phyloP scores from a whole-genome alignment of 2,329 filamentous ascomycete genomes.

The Trichoderma endophyticum region DNA sequence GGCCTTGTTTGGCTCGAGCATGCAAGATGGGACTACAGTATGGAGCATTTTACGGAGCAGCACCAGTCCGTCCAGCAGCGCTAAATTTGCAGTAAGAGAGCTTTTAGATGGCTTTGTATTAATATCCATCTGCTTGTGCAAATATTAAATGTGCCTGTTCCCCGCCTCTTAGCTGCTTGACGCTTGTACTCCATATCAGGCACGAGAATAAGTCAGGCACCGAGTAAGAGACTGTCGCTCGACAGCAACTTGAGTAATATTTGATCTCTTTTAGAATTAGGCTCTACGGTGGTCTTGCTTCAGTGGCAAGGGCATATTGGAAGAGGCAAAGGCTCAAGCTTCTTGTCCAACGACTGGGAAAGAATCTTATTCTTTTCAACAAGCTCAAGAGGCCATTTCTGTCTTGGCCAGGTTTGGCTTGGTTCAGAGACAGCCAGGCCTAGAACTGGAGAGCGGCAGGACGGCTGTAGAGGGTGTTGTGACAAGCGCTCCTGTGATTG shows the following conservation, averaged over 20 bases:
- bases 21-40: not conserved
- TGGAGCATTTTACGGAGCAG: not conserved
- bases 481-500: not conserved
- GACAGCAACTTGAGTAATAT: not conserved
- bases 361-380: not conserved
- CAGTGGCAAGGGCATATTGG: not conserved
- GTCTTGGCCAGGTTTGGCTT: not conserved
- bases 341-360: not conserved
- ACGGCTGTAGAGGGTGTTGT: not conserved
- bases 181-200: not conserved
- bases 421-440: not conserved
- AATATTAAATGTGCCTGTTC: not conserved
- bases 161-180: not conserved
- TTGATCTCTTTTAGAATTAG: not conserved
- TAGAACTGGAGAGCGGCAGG: not conserved
- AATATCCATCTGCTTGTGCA: not conserved
- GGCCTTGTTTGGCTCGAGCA: not conserved
- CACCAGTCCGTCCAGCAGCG: not conserved
- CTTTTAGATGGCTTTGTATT: not conserved
- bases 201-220: not conserved
- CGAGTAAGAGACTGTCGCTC: not conserved
- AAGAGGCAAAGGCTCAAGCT: rapidly evolving
- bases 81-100: not conserved
- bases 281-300: not conserved
- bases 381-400: not conserved